Conservation (phyloP, 2,329 filamentous ascomycete genomes). For the Plectosphaerella cucumerina region DNA sequence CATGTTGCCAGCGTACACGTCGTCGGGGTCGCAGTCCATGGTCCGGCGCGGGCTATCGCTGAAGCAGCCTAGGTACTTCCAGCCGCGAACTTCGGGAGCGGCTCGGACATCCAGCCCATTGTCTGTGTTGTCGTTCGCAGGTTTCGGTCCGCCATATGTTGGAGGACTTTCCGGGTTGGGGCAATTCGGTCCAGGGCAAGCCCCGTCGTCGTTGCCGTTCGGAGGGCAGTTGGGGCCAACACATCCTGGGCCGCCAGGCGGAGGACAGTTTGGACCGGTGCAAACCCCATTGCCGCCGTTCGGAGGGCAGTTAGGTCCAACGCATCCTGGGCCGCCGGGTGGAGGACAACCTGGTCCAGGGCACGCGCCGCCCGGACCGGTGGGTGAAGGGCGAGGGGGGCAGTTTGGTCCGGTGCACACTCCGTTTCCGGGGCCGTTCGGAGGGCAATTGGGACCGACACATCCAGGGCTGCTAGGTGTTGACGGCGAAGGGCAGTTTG, state of each 20-base stretch:
- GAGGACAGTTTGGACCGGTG: background rate
- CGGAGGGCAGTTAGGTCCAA: no score
- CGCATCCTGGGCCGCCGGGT: background rate
- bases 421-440: background rate
- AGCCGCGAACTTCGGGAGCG: constrained; percentile 10
- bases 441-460: background rate
- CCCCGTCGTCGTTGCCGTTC: background rate
- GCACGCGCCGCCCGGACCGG: background rate
- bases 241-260: background rate
- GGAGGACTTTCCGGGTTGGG: background rate
- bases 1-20: constrained; percentile 29
- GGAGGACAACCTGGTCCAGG: background rate
- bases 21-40: constrained; percentile 15
- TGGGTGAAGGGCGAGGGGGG: background rate
- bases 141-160: background rate
- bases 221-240: background rate
- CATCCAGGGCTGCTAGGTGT: no score
- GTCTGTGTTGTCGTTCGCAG: background rate
- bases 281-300: background rate
- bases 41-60: constrained; percentile 17
- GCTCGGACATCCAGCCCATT: background rate
- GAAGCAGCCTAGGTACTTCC: constrained; percentile 26
- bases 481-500: no score
- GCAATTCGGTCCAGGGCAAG: background rate
- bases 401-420: background rate